These are phyloP conservation scores for Ceratocystis smalleyi DNA, from an alignment of 2,329 filamentous ascomycete genomes.

Conservation along the genomic window DNA sequence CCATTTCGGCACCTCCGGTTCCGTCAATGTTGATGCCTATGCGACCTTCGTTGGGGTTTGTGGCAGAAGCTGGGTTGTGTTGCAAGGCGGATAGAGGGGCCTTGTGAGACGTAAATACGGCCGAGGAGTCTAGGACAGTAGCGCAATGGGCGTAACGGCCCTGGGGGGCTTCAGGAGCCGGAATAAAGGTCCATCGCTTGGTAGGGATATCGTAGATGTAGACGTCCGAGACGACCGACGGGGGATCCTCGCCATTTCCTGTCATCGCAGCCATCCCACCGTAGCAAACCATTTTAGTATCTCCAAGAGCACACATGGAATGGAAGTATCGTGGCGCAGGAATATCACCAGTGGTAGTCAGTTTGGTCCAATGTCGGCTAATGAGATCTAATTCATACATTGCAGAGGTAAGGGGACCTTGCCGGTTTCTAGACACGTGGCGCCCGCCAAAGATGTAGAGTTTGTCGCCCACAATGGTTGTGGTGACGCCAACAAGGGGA, in stretches of 20 bases:
- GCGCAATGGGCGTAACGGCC: conserved; percentile 95
- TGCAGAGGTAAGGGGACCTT: conserved; percentile 68
- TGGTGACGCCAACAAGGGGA: conserved; percentile 84
- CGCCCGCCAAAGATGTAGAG: conserved; percentile 92
- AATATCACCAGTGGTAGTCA: conserved; percentile 70
- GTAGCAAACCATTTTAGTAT: conserved; percentile 94
- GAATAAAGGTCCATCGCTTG: conserved; percentile 70
- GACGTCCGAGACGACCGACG: conserved; percentile 95
- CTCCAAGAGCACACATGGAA: conserved; percentile 82
- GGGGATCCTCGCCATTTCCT: conserved; percentile 44
- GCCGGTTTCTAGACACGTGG: conserved; percentile 67
- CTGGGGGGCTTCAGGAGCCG: conserved; percentile 68
- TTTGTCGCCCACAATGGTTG: conserved; percentile 87
- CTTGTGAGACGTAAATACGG: conserved; percentile 68
- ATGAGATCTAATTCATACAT: conserved; percentile 89
- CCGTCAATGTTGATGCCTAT: conserved; percentile 84
- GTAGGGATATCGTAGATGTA: conserved; percentile 83
- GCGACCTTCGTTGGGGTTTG: conserved; percentile 67
- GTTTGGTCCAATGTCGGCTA: conserved; percentile 78
- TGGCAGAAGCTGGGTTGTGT: conserved; percentile 65
- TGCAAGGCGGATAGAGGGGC: conserved; percentile 77
- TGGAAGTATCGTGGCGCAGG: conserved; percentile 93
- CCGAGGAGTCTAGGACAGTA: conserved; percentile 75
- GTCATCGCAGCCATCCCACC: conserved; percentile 72
- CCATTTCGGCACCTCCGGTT: conserved; percentile 85